Conservation (phyloP, 768 basidiomycete species). For the Mycena vitilis region DNA sequence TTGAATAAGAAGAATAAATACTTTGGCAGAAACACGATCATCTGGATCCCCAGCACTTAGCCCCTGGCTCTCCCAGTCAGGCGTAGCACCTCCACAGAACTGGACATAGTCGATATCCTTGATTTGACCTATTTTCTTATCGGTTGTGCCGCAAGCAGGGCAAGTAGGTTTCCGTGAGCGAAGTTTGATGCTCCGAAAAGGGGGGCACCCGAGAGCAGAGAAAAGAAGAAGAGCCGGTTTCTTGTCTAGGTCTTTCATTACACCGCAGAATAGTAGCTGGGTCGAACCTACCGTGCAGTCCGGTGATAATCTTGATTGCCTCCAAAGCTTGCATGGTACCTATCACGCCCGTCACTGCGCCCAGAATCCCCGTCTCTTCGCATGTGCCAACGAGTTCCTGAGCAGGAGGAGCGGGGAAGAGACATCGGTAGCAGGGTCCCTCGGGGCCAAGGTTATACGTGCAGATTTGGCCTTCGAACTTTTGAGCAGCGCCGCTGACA, state of each 20-base stretch:
- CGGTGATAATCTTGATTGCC: slow-evolving; percentile 82
- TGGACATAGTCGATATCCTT: slow-evolving; percentile 81
- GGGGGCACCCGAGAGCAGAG: slow-evolving; percentile 74
- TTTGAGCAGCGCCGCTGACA: slow-evolving; percentile 93
- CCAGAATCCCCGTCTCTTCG: slow-evolving; percentile 90
- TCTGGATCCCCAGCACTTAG: slow-evolving; percentile 53
- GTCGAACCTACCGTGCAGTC: slow-evolving; percentile 65
- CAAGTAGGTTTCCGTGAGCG: slow-evolving; percentile 78
- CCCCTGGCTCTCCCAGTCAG: slow-evolving; percentile 74
- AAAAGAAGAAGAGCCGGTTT: slow-evolving; percentile 78
- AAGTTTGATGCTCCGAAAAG: slow-evolving; percentile 88
- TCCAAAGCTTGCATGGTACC: slow-evolving; percentile 92
- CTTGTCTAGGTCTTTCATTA: slow-evolving; percentile 54
- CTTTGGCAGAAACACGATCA: slow-evolving; percentile 58
- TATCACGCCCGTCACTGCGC: slow-evolving; percentile 89
- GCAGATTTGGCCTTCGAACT: slow-evolving; percentile 84
- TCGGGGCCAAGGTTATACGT: slow-evolving; percentile 74
- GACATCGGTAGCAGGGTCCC: slow-evolving; percentile 93
- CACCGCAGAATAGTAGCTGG: background rate
- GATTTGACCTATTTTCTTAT: slow-evolving; percentile 56
- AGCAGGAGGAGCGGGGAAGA: slow-evolving; percentile 87
- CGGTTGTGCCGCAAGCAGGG: slow-evolving; percentile 75
- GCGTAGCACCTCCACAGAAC: slow-evolving; percentile 82
- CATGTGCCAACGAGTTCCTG: slow-evolving; percentile 77
- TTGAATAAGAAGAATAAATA: slow-evolving; percentile 36